These are phyloP conservation scores for Malassezia arunalokei DNA, from an alignment of 1,284 basidiomycete genomes.

Conservation along the genomic window DNA sequence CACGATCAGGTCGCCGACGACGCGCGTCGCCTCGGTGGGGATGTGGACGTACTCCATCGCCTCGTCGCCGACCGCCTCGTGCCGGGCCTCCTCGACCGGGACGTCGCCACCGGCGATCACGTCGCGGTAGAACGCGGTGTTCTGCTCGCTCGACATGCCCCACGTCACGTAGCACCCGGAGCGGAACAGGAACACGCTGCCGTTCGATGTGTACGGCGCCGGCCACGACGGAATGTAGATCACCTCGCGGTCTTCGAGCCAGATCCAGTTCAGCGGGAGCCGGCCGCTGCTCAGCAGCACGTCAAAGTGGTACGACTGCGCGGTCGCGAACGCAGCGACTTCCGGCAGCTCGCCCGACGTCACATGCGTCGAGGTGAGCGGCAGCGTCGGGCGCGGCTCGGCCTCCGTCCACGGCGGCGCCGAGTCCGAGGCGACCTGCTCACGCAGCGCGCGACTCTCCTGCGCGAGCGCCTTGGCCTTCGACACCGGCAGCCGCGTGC, in stretches of 20 bases:
- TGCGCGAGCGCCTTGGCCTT: constrained; percentile 12
- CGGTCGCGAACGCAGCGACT: constrained; percentile 36
- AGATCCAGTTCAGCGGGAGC: constrained; percentile 25
- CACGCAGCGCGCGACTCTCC: constrained; percentile 11
- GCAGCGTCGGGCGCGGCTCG: background rate
- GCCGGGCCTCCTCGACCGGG: constrained; percentile 23
- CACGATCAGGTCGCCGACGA: constrained; percentile 41
- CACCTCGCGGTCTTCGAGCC: constrained; percentile 40
- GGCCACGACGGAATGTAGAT: constrained; percentile 42
- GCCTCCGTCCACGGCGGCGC: background rate
- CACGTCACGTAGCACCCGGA: constrained; percentile 42
- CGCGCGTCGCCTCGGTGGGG: constrained; percentile 26
- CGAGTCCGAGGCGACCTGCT: constrained; percentile 7
- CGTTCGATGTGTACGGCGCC: background rate
- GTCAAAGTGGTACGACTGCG: constrained; percentile 33
- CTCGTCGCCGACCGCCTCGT: constrained; percentile 37
- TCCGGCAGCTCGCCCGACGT: constrained; percentile 12
- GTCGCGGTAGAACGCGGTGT: constrained; percentile 22
- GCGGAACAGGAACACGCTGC: constrained; percentile 40
- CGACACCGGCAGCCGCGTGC: constrained; percentile 5
- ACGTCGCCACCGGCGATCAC: constrained; percentile 26
- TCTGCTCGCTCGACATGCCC: constrained; percentile 34
- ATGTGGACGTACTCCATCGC: constrained; percentile 40
- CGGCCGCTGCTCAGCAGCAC: constrained; percentile 23
- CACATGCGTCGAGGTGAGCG: constrained; percentile 1